These are phyloP conservation scores for Arabis hirsuta DNA, from an alignment of 345 rosid genomes.

Conservation along the genomic window DNA sequence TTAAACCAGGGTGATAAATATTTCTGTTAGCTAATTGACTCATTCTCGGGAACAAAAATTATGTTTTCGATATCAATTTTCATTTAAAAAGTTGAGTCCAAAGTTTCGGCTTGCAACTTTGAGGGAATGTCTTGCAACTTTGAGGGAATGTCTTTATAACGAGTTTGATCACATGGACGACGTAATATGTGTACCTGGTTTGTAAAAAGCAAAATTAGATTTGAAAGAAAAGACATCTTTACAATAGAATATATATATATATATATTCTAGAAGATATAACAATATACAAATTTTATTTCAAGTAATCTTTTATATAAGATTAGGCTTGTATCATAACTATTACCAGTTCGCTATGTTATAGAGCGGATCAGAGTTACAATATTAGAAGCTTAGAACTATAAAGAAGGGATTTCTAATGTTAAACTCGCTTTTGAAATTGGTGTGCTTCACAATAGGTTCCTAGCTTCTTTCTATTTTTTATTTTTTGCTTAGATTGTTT, in stretches of 20 bases:
- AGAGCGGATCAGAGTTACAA: no score
- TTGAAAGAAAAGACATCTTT: neutral
- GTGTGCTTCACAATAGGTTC: no score
- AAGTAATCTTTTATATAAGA: no score
- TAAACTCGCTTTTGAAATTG: no score
- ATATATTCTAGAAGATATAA: neutral
- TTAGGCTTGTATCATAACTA: no score
- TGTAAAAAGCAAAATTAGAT: neutral
- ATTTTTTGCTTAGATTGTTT: no score
- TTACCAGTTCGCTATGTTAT: neutral
- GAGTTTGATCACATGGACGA: slow-evolving; percentile 30
- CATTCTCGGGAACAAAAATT: neutral
- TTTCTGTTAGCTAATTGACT: neutral
- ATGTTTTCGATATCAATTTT: slow-evolving; percentile 1
- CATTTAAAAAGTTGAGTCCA: slow-evolving; percentile 10
- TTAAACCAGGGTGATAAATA: neutral
- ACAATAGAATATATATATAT: neutral
- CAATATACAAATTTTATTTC: no score
- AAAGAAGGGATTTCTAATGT: no score
- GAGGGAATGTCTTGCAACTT: slow-evolving; percentile 31
- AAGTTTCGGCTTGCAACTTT: slow-evolving; percentile 41
- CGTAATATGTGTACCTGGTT: slow-evolving; percentile 3
- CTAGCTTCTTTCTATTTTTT: no score
- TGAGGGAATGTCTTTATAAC: slow-evolving; percentile 22
- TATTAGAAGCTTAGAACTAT: no score